These are phyloP conservation scores for Spinacia oleracea DNA, from an alignment of 179 eudicot species.

Conservation along the genomic window DNA sequence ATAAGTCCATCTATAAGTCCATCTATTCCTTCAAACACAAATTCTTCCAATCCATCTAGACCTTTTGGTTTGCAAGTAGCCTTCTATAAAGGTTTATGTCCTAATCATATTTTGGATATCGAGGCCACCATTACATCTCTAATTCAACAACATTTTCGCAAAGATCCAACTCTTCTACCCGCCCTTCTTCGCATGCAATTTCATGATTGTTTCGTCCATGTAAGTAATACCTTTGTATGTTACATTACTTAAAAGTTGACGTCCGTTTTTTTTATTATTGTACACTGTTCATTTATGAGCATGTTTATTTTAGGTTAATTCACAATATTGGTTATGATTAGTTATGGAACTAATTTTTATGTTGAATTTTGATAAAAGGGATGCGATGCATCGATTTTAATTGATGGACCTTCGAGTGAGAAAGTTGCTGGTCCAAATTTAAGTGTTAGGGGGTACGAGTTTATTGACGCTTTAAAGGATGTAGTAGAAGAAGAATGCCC, in stretches of 20 bases:
- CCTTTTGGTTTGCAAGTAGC: conserved; percentile 13
- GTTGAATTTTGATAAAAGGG: conserved; percentile 18
- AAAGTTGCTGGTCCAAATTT: conserved; percentile 41
- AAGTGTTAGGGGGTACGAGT: conserved; percentile 43
- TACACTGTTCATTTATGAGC: too few species aligned
- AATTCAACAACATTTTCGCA: background rate
- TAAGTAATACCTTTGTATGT: background rate
- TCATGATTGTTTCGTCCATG: conserved; percentile 59
- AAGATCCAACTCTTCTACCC: conserved; percentile 36
- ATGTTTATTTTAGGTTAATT: too few species aligned
- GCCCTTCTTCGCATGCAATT: conserved; percentile 52
- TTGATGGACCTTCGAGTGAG: conserved; percentile 45
- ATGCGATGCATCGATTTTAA: conserved; percentile 60
- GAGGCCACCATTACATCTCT: background rate
- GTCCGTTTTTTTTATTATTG: too few species aligned
- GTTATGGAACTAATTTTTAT: background rate
- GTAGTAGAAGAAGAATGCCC: conserved; percentile 50
- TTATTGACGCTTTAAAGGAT: conserved; percentile 48
- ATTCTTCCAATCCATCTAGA: conserved; percentile 30
- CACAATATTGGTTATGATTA: too few species aligned
- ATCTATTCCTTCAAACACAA: too few species aligned
- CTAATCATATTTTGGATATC: background rate
- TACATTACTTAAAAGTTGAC: too few species aligned
- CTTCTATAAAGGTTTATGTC: conserved; percentile 8
- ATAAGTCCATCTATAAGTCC: too few species aligned